Base-by-base conservation (phyloP, 2,329 filamentous ascomycete species). In the Trichoderma hamatum region DNA sequence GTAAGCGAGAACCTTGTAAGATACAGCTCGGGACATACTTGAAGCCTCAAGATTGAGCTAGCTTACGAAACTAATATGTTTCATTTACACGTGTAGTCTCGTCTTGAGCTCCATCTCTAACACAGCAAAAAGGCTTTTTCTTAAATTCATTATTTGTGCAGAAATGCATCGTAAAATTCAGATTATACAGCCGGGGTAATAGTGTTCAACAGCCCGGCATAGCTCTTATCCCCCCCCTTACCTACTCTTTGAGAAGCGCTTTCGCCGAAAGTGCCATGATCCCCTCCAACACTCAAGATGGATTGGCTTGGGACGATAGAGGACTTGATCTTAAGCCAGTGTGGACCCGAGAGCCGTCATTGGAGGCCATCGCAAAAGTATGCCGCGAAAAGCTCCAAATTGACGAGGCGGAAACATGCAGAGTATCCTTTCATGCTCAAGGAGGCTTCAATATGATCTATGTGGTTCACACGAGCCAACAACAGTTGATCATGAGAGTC, bases 401-500 rank as follows among this genome's bases (percentile, higher is more conserved):
- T 4, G 24, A 52, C 11, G 49, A 52, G 5, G 21, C 24, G 9
- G 43, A 6, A 21, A 21, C 19, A 14, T 52, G 49, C n/a, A 5
- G 13, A 13, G 49, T 51, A 13, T 13, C 49, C 49, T 51, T 51
- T 51, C n/a, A 51, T 21, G 21, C 49, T 24, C 2, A 13, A 26
- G 21, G 49, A 1, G n/a, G 11, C n/a, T 51, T 51, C 49, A 51
- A 51, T 24, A 51, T 26, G 49, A 13, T 26, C 21, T 51, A 51
- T 26, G 10, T 51, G 21, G 49, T 24, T 51, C 9, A 13, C 5
- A 51, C 49, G n/a, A 26, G 10, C 5, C 10, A 26, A 13, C 49
- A 10, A 11, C 11, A 21, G n/a, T 24, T 72, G 3, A 28, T 82
- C 5, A 73, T 83, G 32, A 77, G 80, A 0, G 73, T 82, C n/a